These are phyloP conservation scores for Neocallimastix lanati DNA, from an alignment of 192 early-diverging fungal species.

Conservation along the genomic window DNA sequence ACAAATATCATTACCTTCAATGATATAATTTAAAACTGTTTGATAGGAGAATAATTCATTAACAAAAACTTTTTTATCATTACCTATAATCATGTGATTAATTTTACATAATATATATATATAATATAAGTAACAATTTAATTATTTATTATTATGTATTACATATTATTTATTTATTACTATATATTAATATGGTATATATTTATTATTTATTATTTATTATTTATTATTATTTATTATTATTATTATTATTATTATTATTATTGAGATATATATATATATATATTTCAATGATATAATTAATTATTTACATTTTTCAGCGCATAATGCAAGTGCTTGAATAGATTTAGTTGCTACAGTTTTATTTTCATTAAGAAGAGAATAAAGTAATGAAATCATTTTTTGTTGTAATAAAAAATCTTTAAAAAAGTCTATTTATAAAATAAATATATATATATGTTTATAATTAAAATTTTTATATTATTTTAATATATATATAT, in stretches of 20 bases:
- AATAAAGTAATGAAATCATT: constrained; percentile 5
- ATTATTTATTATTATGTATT: too few relatives aligned
- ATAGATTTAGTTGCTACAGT: neutral
- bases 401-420: constrained; percentile 5
- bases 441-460: too few relatives aligned
- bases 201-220: too few relatives aligned
- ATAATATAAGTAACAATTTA: too few relatives aligned
- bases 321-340: neutral
- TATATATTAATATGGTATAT: too few relatives aligned
- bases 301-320: neutral
- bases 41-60: neutral
- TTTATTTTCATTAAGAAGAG: constrained; percentile 10
- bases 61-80: neutral
- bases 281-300: constrained; percentile 1
- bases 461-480: too few relatives aligned
- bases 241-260: too few relatives aligned
- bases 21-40: neutral
- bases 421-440: constrained; percentile 3
- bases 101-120: too few relatives aligned
- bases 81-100: too few relatives aligned
- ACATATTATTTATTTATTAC: too few relatives aligned
- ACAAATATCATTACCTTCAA: neutral
- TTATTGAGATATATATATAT: constrained; percentile 6
- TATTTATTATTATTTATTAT: too few relatives aligned
- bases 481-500: too few relatives aligned